Percentiles rank a stretch among this genome's conserved stretches.
These are phyloP conservation scores for Fusarium sp. DNA, from an alignment of 2,329 filamentous ascomycete species.

Conservation along the genomic window DNA sequence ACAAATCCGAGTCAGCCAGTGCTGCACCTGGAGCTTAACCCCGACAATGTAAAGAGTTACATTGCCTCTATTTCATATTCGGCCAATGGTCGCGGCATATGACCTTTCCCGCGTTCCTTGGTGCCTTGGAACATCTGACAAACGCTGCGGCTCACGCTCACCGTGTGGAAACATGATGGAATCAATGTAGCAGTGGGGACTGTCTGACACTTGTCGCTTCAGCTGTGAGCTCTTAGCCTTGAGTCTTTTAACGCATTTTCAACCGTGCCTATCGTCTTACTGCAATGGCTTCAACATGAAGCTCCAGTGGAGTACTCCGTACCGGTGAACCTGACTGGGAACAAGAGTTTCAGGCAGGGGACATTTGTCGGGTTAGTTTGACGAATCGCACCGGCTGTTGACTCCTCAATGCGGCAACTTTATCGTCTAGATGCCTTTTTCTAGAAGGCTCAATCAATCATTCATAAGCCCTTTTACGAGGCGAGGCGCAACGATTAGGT, in stretches of 20 bases:
- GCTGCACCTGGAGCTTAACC: constrained; percentile 11
- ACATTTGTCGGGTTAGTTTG: not conserved
- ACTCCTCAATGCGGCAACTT: not conserved
- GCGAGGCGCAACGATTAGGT: not conserved
- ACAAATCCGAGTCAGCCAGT: constrained; percentile 13
- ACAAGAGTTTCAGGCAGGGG: not conserved
- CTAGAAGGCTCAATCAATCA: constrained; percentile 17
- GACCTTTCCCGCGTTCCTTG: not conserved
- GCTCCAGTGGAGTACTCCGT: not conserved
- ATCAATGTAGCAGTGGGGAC: constrained; percentile 22
- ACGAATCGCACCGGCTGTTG: not conserved
- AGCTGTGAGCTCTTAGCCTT: not conserved
- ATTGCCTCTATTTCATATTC: constrained; percentile 2
- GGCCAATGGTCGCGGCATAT: constrained; percentile 15
- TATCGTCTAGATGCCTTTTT: constrained; percentile 1
- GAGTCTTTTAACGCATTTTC: not conserved
- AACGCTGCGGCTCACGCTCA: not conserved
- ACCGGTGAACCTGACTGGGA: not conserved
- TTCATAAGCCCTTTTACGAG: constrained; percentile 3
- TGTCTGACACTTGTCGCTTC: constrained; percentile 26
- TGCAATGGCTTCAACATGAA: not conserved
- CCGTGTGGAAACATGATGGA: constrained; percentile 13
- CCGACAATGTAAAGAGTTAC: constrained; percentile 14
- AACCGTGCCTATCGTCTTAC: not conserved
- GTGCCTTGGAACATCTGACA: constrained; percentile 22